A percentile compares a stretch with the other conserved stretches of the same genome.
Conservation (phyloP, 345 rosid genomes). For the Hibiscus syriacus region DNA sequence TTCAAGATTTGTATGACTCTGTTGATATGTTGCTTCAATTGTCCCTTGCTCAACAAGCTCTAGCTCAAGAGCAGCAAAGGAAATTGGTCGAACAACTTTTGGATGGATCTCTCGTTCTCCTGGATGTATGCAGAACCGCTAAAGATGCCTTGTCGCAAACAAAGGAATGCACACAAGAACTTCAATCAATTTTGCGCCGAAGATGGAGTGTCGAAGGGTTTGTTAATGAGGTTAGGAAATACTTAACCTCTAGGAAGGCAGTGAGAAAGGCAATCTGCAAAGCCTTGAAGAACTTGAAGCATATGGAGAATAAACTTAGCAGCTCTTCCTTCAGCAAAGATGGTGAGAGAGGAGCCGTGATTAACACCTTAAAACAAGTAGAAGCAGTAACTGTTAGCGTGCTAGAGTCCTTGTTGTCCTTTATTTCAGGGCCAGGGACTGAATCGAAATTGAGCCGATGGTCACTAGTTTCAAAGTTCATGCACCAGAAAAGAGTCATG, state of each 20-base stretch:
- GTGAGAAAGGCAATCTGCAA: not conserved
- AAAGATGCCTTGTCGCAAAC: slow-evolving; percentile 24
- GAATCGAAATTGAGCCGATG: not conserved
- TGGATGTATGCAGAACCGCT: slow-evolving; percentile 25
- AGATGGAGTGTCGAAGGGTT: slow-evolving; percentile 8
- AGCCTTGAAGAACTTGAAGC: not conserved
- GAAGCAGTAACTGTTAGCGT: slow-evolving; percentile 17
- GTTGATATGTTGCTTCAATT: slow-evolving; percentile 25
- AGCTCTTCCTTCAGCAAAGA: no score
- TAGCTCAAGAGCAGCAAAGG: slow-evolving; percentile 20
- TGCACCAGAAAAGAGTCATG: slow-evolving; percentile 1
- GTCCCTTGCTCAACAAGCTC: slow-evolving; percentile 15
- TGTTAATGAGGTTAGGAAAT: not conserved
- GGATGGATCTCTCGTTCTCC: slow-evolving; percentile 29
- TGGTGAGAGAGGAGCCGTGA: not conserved
- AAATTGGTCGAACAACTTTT: slow-evolving; percentile 20
- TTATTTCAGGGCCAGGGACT: not conserved
- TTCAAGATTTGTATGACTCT: slow-evolving; percentile 27
- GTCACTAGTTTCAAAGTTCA: not conserved
- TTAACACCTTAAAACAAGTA: slow-evolving; percentile 17
- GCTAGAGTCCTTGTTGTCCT: slow-evolving; percentile 14
- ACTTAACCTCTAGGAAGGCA: not conserved
- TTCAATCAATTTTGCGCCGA: slow-evolving; percentile 19
- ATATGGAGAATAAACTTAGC: not conserved
- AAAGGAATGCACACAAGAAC: slow-evolving; percentile 10